phyloP scores from a whole-genome alignment of 306 rosid species.

The Citrullus mucosospermus region DNA sequence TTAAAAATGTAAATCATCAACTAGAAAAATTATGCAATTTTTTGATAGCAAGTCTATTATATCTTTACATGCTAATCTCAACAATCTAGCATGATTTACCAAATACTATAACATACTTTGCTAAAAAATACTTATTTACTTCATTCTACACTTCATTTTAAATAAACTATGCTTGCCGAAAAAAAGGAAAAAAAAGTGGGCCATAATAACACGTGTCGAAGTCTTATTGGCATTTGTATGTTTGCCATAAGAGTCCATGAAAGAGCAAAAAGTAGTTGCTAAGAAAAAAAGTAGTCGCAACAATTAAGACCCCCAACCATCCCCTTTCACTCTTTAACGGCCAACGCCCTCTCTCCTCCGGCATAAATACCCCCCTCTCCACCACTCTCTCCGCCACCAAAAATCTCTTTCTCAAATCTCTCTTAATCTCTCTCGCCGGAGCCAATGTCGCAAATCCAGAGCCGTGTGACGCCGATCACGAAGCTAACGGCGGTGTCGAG shows the following conservation, averaged over 20 bases:
- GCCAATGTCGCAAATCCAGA: conserved; percentile 1
- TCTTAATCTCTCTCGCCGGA: not conserved
- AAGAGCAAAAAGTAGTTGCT: not conserved
- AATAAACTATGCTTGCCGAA: too few relatives aligned
- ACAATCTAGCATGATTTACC: too few relatives aligned
- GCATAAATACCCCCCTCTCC: not conserved
- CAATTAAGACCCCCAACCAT: not conserved
- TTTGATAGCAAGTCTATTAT: too few relatives aligned
- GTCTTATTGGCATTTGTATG: fast-evolving
- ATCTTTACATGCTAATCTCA: too few relatives aligned
- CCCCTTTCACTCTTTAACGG: not conserved
- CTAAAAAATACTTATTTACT: too few relatives aligned
- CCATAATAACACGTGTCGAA: not conserved
- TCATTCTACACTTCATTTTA: too few relatives aligned
- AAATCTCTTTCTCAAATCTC: not conserved
- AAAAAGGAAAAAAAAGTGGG: too few relatives aligned
- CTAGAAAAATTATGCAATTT: too few relatives aligned
- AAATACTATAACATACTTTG: too few relatives aligned
- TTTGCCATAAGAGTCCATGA: not conserved
- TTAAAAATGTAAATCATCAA: too few relatives aligned
- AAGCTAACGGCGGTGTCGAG: conserved; percentile 53
- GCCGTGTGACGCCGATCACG: conserved; percentile 24
- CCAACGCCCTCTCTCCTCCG: not conserved
- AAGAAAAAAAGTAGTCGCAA: not conserved
- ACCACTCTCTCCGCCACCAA: not conserved